phyloP scores from a whole-genome alignment of 495 filamentous ascomycete species.

The Penicillium malachiteum region DNA sequence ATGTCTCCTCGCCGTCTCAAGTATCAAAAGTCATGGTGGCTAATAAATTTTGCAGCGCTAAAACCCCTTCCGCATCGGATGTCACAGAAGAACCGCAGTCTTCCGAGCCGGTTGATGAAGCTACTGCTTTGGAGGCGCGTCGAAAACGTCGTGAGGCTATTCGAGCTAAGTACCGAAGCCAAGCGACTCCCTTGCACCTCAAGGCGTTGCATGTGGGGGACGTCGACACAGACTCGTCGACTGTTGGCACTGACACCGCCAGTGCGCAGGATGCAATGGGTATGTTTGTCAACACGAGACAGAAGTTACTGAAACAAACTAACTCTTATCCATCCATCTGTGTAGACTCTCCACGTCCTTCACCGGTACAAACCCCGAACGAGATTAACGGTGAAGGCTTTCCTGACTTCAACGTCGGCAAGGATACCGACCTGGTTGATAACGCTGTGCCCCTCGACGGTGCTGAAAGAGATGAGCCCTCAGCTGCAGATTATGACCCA shows the following conservation, averaged over 20 bases:
- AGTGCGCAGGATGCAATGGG: constrained; percentile 26
- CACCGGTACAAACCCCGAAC: constrained; percentile 35
- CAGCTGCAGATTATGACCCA: constrained; percentile 94
- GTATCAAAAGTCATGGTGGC: background rate
- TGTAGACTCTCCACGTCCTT: constrained; percentile 13
- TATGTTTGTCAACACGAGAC: constrained; percentile 16
- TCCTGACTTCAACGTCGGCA: constrained; percentile 52
- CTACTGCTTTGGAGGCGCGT: constrained; percentile 78
- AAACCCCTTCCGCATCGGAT: constrained; percentile 13
- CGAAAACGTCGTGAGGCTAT: constrained; percentile 85
- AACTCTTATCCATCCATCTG: background rate
- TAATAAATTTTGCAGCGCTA: constrained; percentile 15
- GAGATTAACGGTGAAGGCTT: constrained; percentile 50
- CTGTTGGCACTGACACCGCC: constrained; percentile 47
- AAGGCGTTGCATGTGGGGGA: constrained; percentile 68
- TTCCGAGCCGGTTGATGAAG: constrained; percentile 65
- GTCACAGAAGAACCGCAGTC: constrained; percentile 30
- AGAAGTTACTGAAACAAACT: background rate
- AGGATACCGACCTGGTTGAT: constrained; percentile 68
- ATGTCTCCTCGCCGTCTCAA: constrained; percentile 24
- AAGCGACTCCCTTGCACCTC: constrained; percentile 70
- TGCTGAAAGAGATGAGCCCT: constrained; percentile 73
- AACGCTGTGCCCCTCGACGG: constrained; percentile 48
- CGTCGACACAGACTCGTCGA: constrained; percentile 52
- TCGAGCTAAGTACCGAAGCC: constrained; percentile 74